Evolutionary conservation across 1,139 yeast genomes (phyloP), one percentile per base, ranked within the genome.

Genomic region (Schwanniomyces etchellsii): DNA sequence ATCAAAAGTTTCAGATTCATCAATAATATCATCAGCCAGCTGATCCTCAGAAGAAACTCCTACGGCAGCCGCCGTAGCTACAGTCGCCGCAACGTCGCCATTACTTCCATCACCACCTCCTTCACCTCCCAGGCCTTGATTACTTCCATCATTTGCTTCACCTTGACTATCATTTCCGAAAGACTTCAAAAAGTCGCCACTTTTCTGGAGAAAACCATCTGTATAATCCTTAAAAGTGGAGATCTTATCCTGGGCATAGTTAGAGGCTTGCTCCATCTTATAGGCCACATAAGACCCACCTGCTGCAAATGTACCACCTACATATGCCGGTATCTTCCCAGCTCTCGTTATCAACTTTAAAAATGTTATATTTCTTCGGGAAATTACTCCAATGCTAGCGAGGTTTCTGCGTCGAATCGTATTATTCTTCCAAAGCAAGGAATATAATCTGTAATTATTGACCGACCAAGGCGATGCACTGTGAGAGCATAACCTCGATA

Each of bases 221-320:
- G 81, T 64, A 44, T 77, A 50, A 45, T 75, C 94, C 53, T 75
- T 74, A 14, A 81, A 60, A 30, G 76, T 65, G 5, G 68, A 65
- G 28, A 88, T 47, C 50, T 75, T 75, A 37, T 83, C 95, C 32
- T 67, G 68, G 0, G 96, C 75, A 44, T 72, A 85, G 26, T 55
- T 65, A 1, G 86, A 70, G 0, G 94, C 95, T 55, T 89, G 94
- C 36, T 88, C 95, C 3, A 88, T 83, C 53, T 91, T 89, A 53
- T 88, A 88, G 17, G 89, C 86, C 28, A 88, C 80, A 50, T 88
- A 91, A 3, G 95, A 82, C 1, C 96, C 95, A 3, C 95, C 95
- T 5, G 96, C 97, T 1, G 95, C 96, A 27, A 88, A 57, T 0
- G 95, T 86, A 5, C 96, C 94, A 2, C 96, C 96, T 1, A 85